A percentile compares a stretch with the other conserved stretches of the same genome.
Evolutionary conservation across 1,139 yeast genomes (phyloP).

Genomic region (Debaryomyces singareniensis): DNA sequence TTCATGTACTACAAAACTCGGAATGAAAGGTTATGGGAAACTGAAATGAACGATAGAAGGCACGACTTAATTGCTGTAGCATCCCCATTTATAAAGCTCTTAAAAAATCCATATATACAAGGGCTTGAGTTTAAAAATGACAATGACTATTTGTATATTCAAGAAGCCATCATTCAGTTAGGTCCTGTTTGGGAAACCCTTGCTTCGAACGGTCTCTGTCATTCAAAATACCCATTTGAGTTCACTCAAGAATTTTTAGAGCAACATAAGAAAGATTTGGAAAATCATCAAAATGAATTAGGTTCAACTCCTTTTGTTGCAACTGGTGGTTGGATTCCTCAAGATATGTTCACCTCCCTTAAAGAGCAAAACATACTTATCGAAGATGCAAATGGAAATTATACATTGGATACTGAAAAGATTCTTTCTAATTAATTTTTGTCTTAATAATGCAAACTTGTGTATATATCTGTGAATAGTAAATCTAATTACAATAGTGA

Average conservation of each 20-base stretch:
- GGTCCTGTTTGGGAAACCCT: conserved; percentile 72
- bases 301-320: conserved; percentile 78
- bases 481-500: no score
- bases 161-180: conserved; percentile 65
- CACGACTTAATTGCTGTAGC: conserved; percentile 71
- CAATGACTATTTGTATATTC: conserved; percentile 59
- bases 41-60: conserved; percentile 56
- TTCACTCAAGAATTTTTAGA: conserved; percentile 52
- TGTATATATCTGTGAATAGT: conserved; percentile 3
- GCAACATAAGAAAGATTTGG: conserved; percentile 52
- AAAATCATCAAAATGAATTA: conserved; percentile 60
- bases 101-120: conserved; percentile 61
- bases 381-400: conserved; percentile 29
- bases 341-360: conserved; percentile 75
- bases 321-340: conserved; percentile 94
- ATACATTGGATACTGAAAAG: conserved; percentile 32
- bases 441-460: neutral
- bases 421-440: conserved; percentile 16
- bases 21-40: conserved; percentile 86
- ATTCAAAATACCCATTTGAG: conserved; percentile 50
- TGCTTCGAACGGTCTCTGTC: conserved; percentile 53
- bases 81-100: conserved; percentile 65
- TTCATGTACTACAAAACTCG: conserved; percentile 86
- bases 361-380: conserved; percentile 59
- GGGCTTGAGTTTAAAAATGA: conserved; percentile 58